phyloP scores from a whole-genome alignment of 2,329 filamentous ascomycete species.

The Colletotrichum tropicale region DNA sequence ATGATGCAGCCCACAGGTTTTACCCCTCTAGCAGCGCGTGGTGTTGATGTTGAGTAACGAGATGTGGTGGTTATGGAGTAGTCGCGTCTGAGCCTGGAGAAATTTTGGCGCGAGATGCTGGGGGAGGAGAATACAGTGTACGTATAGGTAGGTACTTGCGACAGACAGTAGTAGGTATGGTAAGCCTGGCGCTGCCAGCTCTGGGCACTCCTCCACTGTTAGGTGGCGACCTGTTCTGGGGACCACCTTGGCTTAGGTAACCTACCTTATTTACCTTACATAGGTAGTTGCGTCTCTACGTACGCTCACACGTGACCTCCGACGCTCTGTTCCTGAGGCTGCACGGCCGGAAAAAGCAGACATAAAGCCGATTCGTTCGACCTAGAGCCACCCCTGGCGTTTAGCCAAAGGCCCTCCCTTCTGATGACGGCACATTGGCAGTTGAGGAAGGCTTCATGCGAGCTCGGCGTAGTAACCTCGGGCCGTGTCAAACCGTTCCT shows the following conservation, averaged over 20 bases:
- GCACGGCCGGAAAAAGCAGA: background rate
- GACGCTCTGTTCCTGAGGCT: background rate
- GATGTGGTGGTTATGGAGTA: constrained; percentile 21
- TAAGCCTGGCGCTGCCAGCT: background rate
- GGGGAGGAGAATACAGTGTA: background rate
- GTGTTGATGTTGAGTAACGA: constrained; percentile 10
- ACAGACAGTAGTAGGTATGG: background rate
- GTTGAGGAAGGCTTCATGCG: constrained; percentile 13
- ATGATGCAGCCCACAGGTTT: constrained; percentile 3
- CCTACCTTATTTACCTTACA: too few species aligned
- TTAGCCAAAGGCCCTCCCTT: background rate
- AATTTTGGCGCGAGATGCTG: constrained; percentile 41
- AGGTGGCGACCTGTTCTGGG: background rate
- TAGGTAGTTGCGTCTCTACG: background rate
- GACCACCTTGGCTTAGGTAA: background rate
- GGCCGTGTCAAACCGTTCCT: constrained; percentile 40
- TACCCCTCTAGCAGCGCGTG: constrained; percentile 12
- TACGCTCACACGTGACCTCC: background rate
- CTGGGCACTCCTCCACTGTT: background rate
- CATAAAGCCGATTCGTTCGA: background rate
- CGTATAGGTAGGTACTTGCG: background rate
- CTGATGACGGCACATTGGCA: constrained; percentile 14
- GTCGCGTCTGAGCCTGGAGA: constrained; percentile 34
- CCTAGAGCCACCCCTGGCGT: background rate
- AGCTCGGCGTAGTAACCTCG: constrained; percentile 32